A percentile compares a stretch with the other conserved stretches of the same genome.
Conservation (phyloP, 805 yeast species). For the Cyberlindnera misumaiensis region DNA sequence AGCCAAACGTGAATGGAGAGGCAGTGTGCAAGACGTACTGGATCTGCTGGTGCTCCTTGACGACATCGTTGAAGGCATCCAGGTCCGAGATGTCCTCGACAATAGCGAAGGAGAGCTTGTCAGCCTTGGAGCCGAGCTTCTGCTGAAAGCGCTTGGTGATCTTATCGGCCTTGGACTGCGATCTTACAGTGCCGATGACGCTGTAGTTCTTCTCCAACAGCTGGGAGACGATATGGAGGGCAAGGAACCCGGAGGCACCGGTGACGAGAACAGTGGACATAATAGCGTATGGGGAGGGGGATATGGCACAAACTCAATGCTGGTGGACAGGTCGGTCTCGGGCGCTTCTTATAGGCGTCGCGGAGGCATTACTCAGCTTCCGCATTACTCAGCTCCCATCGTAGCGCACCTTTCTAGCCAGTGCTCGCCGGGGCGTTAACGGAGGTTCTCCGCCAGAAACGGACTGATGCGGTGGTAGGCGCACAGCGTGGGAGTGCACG, state of each 20-base stretch:
- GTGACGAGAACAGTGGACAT: constrained; percentile 31
- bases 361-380: no score
- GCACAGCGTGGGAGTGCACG: no score
- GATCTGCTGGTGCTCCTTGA: constrained; percentile 42
- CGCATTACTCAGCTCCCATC: no score
- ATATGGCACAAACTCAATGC: no score
- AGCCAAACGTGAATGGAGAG: constrained; percentile 46
- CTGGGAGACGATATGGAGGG: constrained; percentile 34
- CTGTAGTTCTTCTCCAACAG: constrained; percentile 33
- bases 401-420: no score
- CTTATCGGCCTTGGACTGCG: constrained; percentile 30
- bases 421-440: no score
- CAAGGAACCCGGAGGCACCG: constrained; percentile 46
- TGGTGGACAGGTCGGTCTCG: no score
- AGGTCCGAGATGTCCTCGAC: constrained; percentile 39
- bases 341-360: no score
- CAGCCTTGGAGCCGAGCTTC: constrained; percentile 24
- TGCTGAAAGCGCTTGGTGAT: constrained; percentile 24
- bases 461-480: no score
- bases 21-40: constrained; percentile 54
- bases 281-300: no score
- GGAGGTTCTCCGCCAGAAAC: no score
- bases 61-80: constrained; percentile 38
- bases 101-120: constrained; percentile 37
- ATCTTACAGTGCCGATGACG: constrained; percentile 43